Evolutionary conservation across 768 basidiomycete species (phyloP), one percentile per base, ranked within the genome.

Genomic region (Psilocybe cyanescens): DNA sequence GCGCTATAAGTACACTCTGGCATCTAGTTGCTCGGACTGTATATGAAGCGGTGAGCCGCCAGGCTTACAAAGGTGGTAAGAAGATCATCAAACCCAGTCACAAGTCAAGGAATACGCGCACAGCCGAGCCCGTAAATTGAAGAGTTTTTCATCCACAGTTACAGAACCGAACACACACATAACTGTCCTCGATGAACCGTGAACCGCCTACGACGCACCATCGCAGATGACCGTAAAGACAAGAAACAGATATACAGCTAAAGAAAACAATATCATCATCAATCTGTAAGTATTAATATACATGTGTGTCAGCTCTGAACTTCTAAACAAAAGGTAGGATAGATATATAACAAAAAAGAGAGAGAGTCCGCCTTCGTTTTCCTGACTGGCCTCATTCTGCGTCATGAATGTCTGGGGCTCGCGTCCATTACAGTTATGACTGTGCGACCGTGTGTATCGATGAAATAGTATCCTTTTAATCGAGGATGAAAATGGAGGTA

Each of bases 301-400:
- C 58, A 59, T 50, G 57, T 31, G 48, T 24, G 28, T 51, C n/a
- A 49, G 49, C 37, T 59, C 49, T 58, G 52, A 47, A 45, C 41
- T 31, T 59, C 58, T 59, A 59, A 33, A 31, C 46, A 51, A 57
- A 37, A n/a, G 33, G 39, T 53, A 59, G 44, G 29, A 59, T 53
- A 59, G 31, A 59, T 59, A 59, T 46, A 59, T 52, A 45, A 59
- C 50, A 59, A 53, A 59, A 33, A 59, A 47, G 46, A 51, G 39
- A 8, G 58, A 41, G 12, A 49, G 41, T 51, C 17, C 41, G 41
- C 14, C 41, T 44, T 44, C 41, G 41, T 3, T 12, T 44, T 44
- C 41, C 41, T 44, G 41, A 11, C 14, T n/a, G 3, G 33, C 33
- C 2, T 35, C 3, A 7, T 12, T n/a, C 14, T 44, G 41, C 17